Evolutionary conservation across 345 rosid genomes (phyloP), one percentile per base, ranked within the genome.

Genomic region (Hibiscus tridactylites): DNA sequence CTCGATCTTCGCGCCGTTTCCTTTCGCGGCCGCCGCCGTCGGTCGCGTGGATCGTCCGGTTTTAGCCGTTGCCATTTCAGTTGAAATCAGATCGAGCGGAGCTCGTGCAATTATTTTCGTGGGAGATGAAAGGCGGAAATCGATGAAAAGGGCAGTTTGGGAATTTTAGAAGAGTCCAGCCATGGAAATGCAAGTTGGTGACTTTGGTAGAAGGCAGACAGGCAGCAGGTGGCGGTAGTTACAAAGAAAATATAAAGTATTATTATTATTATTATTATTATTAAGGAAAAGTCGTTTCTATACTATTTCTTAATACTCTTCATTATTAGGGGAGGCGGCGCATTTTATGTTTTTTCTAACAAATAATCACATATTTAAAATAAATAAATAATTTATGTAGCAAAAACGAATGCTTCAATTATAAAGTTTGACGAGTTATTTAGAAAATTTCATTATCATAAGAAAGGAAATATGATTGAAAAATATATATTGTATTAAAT

Each of bases 1-100:
- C 75, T 96, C 98, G 53, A 88, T 79, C 78, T 83, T 87, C 9
- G 77, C 76, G 56, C 95, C 98, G 78, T 88, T 91, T 78, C 91
- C 98, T 79, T 85, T 91, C 71, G 74, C 79, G 70, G 92, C 82
- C 28, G 80, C 82, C 68, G 88, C 24, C 24, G 24, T 79, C 7
- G 97, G 26, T 21, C 67, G 66, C 12, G 74, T 47, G 49, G 73
- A 83, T 68, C 97, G 88, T 7, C 84, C 80, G 68, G 88, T 77
- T 79, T 87, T 91, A 72, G 84, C 83, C 12, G 86, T 33, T 17
- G 96, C 85, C 96, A 90, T 90, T 65, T 29, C 19, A 59, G 35
- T 1, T 31, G 60, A 54, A 69, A 53, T 33, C 29, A 50, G 61
- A 31, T 29, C 72, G 16, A 53, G 10, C 31, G 35, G 9, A 5